Evolutionary conservation across 75 land plant genomes (phyloP).

Genomic region (Pinus taeda): DNA sequence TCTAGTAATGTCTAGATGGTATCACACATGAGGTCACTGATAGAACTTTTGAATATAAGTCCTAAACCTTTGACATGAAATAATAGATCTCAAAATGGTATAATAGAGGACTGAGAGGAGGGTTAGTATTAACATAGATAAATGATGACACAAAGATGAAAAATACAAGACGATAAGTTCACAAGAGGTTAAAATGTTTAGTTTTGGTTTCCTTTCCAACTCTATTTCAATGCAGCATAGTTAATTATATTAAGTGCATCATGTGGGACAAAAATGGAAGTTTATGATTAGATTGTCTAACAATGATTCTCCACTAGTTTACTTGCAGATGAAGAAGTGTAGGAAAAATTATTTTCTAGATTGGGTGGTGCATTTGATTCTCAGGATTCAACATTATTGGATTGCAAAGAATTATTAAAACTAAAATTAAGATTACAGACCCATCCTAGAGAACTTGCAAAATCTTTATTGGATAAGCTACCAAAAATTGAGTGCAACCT

Average conservation of each 20-base stretch:
- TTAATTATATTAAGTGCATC: too few relatives aligned
- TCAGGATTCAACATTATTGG: neutral
- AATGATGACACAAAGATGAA: neutral
- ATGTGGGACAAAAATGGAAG: neutral
- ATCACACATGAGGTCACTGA: too few relatives aligned
- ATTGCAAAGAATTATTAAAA: neutral
- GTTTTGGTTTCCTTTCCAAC: too few relatives aligned
- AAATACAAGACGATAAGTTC: neutral
- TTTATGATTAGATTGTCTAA: neutral
- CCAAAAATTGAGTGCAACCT: conserved; percentile 13
- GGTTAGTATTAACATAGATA: neutral
- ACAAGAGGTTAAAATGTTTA: neutral
- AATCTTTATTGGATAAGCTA: conserved; percentile 15
- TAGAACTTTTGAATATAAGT: too few relatives aligned
- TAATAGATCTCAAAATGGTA: too few relatives aligned
- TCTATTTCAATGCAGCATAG: too few relatives aligned
- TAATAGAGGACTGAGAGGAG: neutral
- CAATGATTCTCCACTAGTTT: neutral
- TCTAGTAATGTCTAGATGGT: too few relatives aligned
- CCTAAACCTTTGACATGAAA: too few relatives aligned
- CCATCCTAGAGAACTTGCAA: conserved; percentile 17
- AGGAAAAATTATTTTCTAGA: too few relatives aligned
- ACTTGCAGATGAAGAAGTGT: too few relatives aligned
- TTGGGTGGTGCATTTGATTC: too few relatives aligned
- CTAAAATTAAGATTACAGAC: conserved; percentile 16